Evolutionary conservation across 257 asterid species (phyloP), one percentile per base, ranked within the genome.

Genomic region (Marsdenia floribunda): DNA sequence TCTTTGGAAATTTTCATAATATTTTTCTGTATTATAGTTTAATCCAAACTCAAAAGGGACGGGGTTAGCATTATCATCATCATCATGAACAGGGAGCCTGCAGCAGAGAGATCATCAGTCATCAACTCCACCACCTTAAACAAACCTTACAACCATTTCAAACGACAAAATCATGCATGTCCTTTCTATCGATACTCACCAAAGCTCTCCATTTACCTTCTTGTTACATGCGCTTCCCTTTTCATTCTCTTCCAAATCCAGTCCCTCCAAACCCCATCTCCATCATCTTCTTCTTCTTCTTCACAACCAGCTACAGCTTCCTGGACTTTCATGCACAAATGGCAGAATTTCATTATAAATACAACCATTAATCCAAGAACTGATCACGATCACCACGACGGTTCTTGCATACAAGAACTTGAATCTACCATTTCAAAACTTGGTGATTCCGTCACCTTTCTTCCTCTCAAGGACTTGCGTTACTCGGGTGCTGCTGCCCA

Each of bases 391-490:
- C 42, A 38, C 42, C 9, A 44, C 1, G 49, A 44, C 37, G 15
- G 6, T 26, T 42, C 67, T 29, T 79, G 64, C 44, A 4, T 24
- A 42, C 68, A 73, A 53, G 77, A 85, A 14, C 84, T 84, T 83
- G 5, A 76, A 46, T 64, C 82, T 53, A 68, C 70, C 79, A 49
- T 81, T 63, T 53, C 82, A n/a, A 87, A 78, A 54, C 86, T 90
- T 19, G 65, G 84, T 1, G 84, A 79, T 1, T 16, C 92, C 0
- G 86, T 91, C 68, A 85, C 92, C 9, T 91, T 91, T 67, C 93
- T 91, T 47, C 96, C 96, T 0, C 73, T 89, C 26, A 91, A 91
- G 74, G 97, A 91, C 80, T 65, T 86, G 16, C 85, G 93, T 4
- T 91, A 78, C 64, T 53, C 93, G 7, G n/a, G 52, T 14, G 58